Evolutionary conservation across 768 basidiomycete genomes (phyloP), one percentile per base, ranked within the genome.

Genomic region (Grammothele lineata): DNA sequence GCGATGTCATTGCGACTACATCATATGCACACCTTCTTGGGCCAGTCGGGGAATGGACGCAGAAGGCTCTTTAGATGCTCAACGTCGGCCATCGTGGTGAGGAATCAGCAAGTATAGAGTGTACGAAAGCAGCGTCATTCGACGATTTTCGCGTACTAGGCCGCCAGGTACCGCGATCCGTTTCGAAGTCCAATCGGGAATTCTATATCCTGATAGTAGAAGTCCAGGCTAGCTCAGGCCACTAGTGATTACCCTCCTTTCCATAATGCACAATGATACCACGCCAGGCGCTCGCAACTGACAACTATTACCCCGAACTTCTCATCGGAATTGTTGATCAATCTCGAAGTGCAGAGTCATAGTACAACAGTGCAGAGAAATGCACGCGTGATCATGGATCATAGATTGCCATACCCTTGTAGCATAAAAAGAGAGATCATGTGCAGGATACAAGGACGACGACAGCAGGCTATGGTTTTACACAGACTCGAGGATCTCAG

Each of bases 401-500:
- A 71, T 72, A 70, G 56, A 65, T 67, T 54, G 57, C 56, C 62
- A 61, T 62, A 67, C 69, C 68, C 63, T 61, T 65, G 67, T 49
- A 62, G 61, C 66, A 67, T 66, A 66, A 54, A 49, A 49, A 45
- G 48, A 44, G 50, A 53, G 57, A 60, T 65, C 62, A 64, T 66
- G 46, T 53, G 58, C 41, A 57, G 61, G 35, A 61, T 70, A 73
- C 70, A 68, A 62, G 60, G 62, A 59, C 62, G 61, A 61, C 59
- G 60, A 57, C 57, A 56, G 54, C n/a, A n/a, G n/a, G n/a, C n/a
- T 42, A 50, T 45, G 59, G 60, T 64, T 73, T 84, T 83, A 97
- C 51, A 97, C 95, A 58, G 90, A 84, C 65, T 88, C 88, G 47
- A 90, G 81, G 60, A 93, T 80, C 73, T 92, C 91, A 37, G 94